These are phyloP conservation scores for Atkinsonella hypoxylon DNA, from an alignment of 2,329 filamentous ascomycete genomes.

Conservation along the genomic window DNA sequence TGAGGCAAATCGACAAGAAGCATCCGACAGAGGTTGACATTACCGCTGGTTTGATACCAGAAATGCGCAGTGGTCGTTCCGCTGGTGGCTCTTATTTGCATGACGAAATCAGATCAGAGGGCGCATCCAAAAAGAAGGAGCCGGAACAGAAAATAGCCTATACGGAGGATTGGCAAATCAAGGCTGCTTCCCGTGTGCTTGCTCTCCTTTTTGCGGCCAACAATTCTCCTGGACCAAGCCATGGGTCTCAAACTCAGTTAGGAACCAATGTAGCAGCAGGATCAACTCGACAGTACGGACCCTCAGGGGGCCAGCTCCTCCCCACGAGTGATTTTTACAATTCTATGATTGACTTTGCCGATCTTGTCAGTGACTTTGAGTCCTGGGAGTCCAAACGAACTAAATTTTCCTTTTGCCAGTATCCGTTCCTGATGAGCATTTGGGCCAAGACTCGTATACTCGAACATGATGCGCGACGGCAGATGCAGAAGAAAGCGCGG, in stretches of 20 bases:
- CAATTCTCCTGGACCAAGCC: conserved; percentile 34
- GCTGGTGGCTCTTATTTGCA: conserved; percentile 53
- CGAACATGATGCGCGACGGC: conserved; percentile 74
- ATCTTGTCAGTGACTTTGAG: conserved; percentile 77
- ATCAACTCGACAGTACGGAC: conserved; percentile 14
- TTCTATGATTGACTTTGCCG: conserved; percentile 73
- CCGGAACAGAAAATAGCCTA: conserved; percentile 50
- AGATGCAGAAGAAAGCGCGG: conserved; percentile 80
- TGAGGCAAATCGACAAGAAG: conserved; percentile 57
- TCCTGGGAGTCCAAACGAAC: conserved; percentile 65
- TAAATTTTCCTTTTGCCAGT: conserved; percentile 83
- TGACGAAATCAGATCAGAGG: conserved; percentile 53
- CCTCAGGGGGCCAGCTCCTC: conserved; percentile 50
- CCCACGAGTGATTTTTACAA: conserved; percentile 82
- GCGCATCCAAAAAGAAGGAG: conserved; percentile 39
- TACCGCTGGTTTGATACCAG: conserved; percentile 59
- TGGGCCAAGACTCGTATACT: conserved; percentile 86
- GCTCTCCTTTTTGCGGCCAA: conserved; percentile 75
- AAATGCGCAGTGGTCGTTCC: conserved; percentile 52
- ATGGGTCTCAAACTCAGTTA: conserved; percentile 14
- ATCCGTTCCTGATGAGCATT: conserved; percentile 83
- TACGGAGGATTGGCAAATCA: conserved; percentile 81
- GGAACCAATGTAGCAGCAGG: conserved; percentile 10
- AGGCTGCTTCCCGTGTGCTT: conserved; percentile 68
- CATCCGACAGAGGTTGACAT: conserved; percentile 47